Percentiles rank a stretch among this genome's conserved stretches.
Evolutionary conservation across 2,329 filamentous ascomycete genomes (phyloP).

Genomic region (Pseudogymnoascus pannorum): DNA sequence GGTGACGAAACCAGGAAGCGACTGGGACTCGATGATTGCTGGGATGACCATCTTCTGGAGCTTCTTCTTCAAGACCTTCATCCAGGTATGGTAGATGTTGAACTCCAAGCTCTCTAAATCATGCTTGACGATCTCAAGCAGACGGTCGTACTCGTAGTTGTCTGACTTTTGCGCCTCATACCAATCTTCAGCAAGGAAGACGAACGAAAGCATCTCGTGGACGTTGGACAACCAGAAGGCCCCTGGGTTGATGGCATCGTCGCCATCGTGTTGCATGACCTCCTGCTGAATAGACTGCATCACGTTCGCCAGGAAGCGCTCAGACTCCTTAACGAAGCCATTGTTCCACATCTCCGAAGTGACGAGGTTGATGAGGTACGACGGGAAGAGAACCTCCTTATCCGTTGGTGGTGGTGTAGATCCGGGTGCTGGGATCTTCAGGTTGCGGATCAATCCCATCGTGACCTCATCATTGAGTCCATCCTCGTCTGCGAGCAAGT

Average conservation of each 20-base stretch:
- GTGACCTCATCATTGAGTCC: constrained; percentile 95
- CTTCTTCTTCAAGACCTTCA: constrained; percentile 99
- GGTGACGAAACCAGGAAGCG: constrained; percentile 94
- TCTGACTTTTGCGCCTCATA: constrained; percentile 99
- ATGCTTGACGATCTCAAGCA: constrained; percentile 98
- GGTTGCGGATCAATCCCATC: constrained; percentile 88
- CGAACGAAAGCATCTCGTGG: constrained; percentile 98
- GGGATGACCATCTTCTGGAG: constrained; percentile 99
- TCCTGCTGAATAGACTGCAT: constrained; percentile 99
- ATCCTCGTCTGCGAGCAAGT: constrained; percentile 88
- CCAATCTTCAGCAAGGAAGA: constrained; percentile 98
- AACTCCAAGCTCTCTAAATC: constrained; percentile 97
- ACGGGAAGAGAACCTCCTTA: constrained; percentile 97
- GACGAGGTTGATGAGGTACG: constrained; percentile 97
- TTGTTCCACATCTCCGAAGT: constrained; percentile 99
- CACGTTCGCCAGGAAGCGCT: constrained; percentile 96
- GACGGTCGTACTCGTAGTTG: constrained; percentile 96
- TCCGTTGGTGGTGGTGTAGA: constrained; percentile 86
- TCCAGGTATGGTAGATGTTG: constrained; percentile 99
- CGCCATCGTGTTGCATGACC: constrained; percentile 97
- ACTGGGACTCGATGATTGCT: constrained; percentile 98
- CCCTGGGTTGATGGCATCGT: constrained; percentile 93
- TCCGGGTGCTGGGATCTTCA: constrained; percentile 89
- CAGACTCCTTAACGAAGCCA: constrained; percentile 97
- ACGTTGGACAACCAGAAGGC: constrained; percentile 99